A percentile compares a stretch with the other conserved stretches of the same genome.
Evolutionary conservation across 1,284 basidiomycete species (phyloP).

Genomic region (Hortiboletus rubellus): DNA sequence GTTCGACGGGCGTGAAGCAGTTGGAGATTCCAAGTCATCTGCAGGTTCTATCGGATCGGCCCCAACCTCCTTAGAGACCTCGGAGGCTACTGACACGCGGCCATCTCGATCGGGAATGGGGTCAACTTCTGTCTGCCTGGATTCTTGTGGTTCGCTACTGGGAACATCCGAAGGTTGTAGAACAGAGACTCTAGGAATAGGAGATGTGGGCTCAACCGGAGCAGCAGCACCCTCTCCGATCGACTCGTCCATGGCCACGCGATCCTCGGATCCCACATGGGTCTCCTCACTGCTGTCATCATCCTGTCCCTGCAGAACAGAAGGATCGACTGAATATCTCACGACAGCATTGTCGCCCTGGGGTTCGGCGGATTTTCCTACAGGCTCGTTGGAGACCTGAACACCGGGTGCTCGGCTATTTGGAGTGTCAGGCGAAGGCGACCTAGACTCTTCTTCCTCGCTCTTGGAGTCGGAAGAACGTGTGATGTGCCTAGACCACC

Average conservation of each 20-base stretch:
- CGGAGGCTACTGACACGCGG: not conserved
- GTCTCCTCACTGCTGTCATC: constrained; percentile 20
- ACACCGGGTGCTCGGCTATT: not conserved
- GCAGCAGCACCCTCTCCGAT: not conserved
- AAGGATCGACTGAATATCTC: not conserved
- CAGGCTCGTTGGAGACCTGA: not conserved
- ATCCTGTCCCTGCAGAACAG: not conserved
- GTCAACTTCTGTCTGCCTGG: not conserved
- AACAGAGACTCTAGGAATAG: not conserved
- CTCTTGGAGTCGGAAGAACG: constrained; percentile 25
- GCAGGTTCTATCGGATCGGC: constrained; percentile 37
- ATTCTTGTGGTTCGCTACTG: not conserved
- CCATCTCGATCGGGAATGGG: not conserved
- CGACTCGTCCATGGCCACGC: constrained; percentile 17
- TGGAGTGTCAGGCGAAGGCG: constrained; percentile 6
- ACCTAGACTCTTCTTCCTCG: constrained; percentile 21
- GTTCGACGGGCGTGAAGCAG: not conserved
- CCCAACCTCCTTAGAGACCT: constrained; percentile 14
- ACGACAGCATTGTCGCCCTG: constrained; percentile 7
- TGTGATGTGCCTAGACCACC: not conserved
- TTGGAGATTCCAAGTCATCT: constrained; percentile 27
- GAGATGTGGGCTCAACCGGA: not conserved
- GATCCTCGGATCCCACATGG: constrained; percentile 24
- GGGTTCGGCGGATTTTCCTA: not conserved
- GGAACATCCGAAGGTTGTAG: not conserved